Evolutionary conservation across 208 protist genomes (phyloP), one percentile per base, ranked within the genome.

Genomic region (Trypanosoma brucei): DNA sequence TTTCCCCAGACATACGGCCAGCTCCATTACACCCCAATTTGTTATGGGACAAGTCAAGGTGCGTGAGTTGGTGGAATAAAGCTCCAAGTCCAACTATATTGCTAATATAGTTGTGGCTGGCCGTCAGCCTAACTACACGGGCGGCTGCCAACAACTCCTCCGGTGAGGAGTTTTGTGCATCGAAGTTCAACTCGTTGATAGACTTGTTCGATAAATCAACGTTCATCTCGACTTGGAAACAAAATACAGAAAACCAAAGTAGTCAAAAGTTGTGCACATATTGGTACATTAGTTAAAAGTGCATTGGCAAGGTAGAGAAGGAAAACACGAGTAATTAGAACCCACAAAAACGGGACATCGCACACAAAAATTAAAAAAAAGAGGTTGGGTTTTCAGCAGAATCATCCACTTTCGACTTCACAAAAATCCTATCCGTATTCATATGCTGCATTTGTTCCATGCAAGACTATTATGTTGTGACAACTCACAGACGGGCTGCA

Each of bases 141-240:
- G 67, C 58, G 7, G 84, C 84, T 14, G 84, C 86, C 3, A 75
- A 59, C 7, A 52, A 64, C 60, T 91, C 89, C 62, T 93, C 83
- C 31, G 54, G 45, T 7, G 56, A 77, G 0, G 74, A 67, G 30
- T 69, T 53, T 50, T 57, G 50, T 1, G 42, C 51, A 52, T 82
- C 76, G 57, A 95, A 95, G 51, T 68, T 71, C 4, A 95, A 73
- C 59, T 91, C 84, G 38, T 60, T 68, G 42, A 95, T 88, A 9
- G 67, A 76, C 42, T 82, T 76, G 55, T 78, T 48, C 30, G 71
- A 73, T 48, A 95, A 62, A 46, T 95, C 83, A 51, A 95, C 73
- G 22, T 92, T 78, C 88, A 95, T 95, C 45, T 36, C 37, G 37
- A 13, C 11, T 7, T 34, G 22, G 49, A 14, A 45, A 55, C 0